These are phyloP conservation scores for Eucalyptus marginata DNA, from an alignment of 345 rosid species.

Conservation along the genomic window DNA sequence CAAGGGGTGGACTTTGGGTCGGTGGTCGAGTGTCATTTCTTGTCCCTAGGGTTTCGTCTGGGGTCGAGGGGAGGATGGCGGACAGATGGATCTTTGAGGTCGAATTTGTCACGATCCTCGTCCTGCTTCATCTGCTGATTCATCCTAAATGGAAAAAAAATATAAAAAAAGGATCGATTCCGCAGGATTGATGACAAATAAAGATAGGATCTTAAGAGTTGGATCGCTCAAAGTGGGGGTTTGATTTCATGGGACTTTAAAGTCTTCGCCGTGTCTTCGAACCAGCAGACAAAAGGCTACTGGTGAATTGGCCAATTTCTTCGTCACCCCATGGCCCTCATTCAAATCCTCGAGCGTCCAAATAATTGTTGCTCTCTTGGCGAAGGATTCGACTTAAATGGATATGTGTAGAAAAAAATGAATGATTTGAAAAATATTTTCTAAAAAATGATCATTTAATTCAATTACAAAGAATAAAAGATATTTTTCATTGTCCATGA, in stretches of 20 bases:
- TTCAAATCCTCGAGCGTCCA: background rate
- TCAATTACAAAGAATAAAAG: too few species aligned
- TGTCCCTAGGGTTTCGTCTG: background rate
- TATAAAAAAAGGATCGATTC: background rate
- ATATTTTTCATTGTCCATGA: too few species aligned
- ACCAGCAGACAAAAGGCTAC: background rate
- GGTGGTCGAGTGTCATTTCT: background rate
- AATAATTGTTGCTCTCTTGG: background rate
- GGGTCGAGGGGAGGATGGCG: background rate
- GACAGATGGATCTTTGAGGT: background rate
- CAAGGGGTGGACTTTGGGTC: background rate
- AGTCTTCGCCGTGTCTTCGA: background rate
- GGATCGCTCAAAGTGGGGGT: background rate
- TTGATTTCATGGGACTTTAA: background rate
- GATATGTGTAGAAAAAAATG: fast-evolving
- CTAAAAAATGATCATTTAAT: too few species aligned
- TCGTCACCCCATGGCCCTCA: background rate
- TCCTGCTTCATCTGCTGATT: background rate
- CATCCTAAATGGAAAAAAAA: background rate
- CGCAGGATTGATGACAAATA: background rate
- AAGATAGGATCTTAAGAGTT: background rate
- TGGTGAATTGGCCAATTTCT: background rate
- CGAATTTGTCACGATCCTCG: background rate
- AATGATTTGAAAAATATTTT: too few species aligned
- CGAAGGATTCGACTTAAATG: background rate